Evolutionary conservation across 169 alveolate species (phyloP), one percentile per base, ranked within the genome.

Genomic region (Plasmodium ovale): DNA sequence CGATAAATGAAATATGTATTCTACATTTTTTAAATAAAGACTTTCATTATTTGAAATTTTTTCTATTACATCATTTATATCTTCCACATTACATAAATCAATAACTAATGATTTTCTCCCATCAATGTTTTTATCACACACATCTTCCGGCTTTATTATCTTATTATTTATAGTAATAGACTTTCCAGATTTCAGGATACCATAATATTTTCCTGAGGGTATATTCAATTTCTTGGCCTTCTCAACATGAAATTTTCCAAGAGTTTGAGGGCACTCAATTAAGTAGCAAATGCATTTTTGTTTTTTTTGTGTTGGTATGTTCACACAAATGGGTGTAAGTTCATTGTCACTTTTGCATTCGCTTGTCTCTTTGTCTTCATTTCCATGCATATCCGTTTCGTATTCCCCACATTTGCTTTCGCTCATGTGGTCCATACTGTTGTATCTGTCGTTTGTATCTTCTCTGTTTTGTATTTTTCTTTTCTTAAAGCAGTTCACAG

Each of bases 101-200:
- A 87, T 31, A 23, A 92, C 65, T 53, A 89, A 64, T 29, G 89
- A 21, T 42, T 77, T 65, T 37, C 70, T 88, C 10, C 97, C 97
- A 72, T 87, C 93, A 10, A 91, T 73, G 21, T 96, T 95, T 29
- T 94, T 94, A 29, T 93, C 97, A 72, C 97, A 95, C 21, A 97
- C 98, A 29, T 97, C 96, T 51, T 87, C 87, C 16, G 97, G 95
- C 5, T 91, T 85, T 31, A 97, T 93, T 29, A 90, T 58, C 58
- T 89, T 87, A 33, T 96, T 96, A 77, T 93, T 92, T 39, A 95
- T 72, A 37, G 92, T 88, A 21, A 97, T 77, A 27, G 93, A 39
- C 71, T 94, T 93, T 25, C 98, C 98, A 53, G 92, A 94, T 87
- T 95, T 95, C 51, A 97, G 94, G 68, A 88, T 94, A 0, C 97